Evolutionary conservation across 768 basidiomycete genomes (phyloP), one percentile per base, ranked within the genome.

Genomic region (Tephrocybe sp.): DNA sequence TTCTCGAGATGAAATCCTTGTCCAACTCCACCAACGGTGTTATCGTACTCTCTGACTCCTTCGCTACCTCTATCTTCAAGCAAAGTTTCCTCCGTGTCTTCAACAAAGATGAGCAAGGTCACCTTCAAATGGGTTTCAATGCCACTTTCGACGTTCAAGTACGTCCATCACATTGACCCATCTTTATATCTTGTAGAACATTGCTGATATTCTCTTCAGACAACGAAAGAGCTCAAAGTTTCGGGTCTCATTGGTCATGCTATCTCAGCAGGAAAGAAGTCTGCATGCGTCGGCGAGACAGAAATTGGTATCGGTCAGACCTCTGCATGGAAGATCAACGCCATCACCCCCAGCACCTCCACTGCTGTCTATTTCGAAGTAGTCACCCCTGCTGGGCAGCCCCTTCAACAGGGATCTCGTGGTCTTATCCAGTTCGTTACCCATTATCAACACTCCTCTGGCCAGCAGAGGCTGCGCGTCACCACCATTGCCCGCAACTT

Each of bases 291-390:
- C 15, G 97, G 95, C 52, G 97, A 99, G 73, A 98, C 97, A 0
- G 97, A 98, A 67, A 98, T 99, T 51, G 97, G 97, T 64, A 95
- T 99, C 53, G 95, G 94, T 25, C 91, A 94, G 65, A 99, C 97
- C 0, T 97, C 95, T 9, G 95, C 94, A 1, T 99, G 97, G 97
- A 97, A 92, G 70, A 81, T 98, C 59, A 97, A 95, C 71, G 78
- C 84, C 44, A 79, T 99, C 56, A 91, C 83, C 0, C 92, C 93
- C 3, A 86, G 79, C 48, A 92, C 93, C 1, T 85, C 95, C 1
- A 80, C 87, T 42, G 95, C 84, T 23, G 92, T 95, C 29, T 99
- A 98, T 73, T 97, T 99, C 63, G 97, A 99, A 65, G 97, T 98
- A 23, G 97, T 97, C 53, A 94, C 94, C 1, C 94, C 94, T 19